Base-by-base conservation (phyloP, 202 grass and related monocot species). In the Carex arenaria region DNA sequence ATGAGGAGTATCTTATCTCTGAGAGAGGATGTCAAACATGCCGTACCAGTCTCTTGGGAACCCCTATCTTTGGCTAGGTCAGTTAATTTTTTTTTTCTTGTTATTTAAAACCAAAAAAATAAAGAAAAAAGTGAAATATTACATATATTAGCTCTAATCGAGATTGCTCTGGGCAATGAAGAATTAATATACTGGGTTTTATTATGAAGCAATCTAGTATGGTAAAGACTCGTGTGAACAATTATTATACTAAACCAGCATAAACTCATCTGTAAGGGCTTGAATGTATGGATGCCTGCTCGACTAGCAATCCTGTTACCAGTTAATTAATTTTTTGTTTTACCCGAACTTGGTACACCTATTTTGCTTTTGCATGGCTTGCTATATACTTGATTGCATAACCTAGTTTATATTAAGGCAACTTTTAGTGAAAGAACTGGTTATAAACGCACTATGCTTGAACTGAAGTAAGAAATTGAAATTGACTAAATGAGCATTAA, bases 1-100 rank as follows among this genome's bases (percentile, higher is more conserved):
- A 60, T 68, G 18, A 83, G 11, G 11, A 73, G 82, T 40, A 36
- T 36, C 79, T 66, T 87, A 54, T 67, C 81, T n/a, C 65, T 93
- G 40, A 78, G 65, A 64, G 86, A 90, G 32, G 82, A 93, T 65
- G 65, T 93, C 38, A 88, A 76, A 43, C 5, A 12, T 31, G 84
- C 89, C 14, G 77, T 93, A 53, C 91, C 91, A 8, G 55, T 22
- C 23, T 83, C 88, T 63, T 93, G 91, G 91, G 89, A 93, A 36
- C 89, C 91, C 20, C 84, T 84, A 57, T 88, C 26, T 2, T 55
- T 76, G 47, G 72, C 72, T 56, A 76, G 72, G 72, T 76, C 51
- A 34, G 72, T 34, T 72, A 23, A 72, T 51, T 17, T 76, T 13
- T 17, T 17, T 68, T 56, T 55, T 18, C 51, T 76, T 74, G 20